phyloP scores from a whole-genome alignment of 2,329 filamentous ascomycete genomes.

The Cercospora sp. region DNA sequence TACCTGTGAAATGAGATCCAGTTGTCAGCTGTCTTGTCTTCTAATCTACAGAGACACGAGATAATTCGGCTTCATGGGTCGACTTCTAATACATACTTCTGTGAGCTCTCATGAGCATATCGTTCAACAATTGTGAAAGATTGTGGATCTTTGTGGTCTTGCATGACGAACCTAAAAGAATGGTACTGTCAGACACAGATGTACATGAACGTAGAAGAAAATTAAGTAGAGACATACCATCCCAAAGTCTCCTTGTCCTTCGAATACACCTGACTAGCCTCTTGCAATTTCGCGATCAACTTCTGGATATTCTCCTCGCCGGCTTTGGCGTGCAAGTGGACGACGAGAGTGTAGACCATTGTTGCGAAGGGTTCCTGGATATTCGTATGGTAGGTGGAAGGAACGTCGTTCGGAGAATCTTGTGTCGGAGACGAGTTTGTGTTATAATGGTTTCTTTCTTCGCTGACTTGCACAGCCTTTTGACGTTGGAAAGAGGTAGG shows the following conservation, averaged over 20 bases:
- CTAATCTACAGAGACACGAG: background rate
- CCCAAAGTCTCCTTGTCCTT: conserved; percentile 65
- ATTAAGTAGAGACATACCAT: conserved; percentile 30
- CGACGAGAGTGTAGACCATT: conserved; percentile 62
- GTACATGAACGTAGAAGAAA: background rate
- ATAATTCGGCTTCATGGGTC: background rate
- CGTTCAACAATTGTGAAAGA: conserved; percentile 76
- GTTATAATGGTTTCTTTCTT: background rate
- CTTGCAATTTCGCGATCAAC: conserved; percentile 70
- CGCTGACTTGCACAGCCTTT: background rate
- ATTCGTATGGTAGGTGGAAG: background rate
- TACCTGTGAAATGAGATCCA: background rate
- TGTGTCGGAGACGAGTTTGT: background rate
- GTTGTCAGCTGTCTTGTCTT: background rate
- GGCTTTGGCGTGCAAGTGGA: conserved; percentile 69
- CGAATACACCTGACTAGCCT: conserved; percentile 71
- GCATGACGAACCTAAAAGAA: conserved; percentile 70
- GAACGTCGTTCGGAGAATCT: background rate
- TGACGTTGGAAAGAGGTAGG: conserved; percentile 3
- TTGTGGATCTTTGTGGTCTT: conserved; percentile 65
- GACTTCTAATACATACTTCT: conserved; percentile 42
- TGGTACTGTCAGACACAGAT: background rate
- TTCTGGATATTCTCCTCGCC: conserved; percentile 64
- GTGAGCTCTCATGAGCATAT: conserved; percentile 62
- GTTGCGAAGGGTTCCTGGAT: conserved; percentile 3